A percentile compares a stretch with the other conserved stretches of the same genome.
Conservation (phyloP, 129 eudicot genomes). For the Sambucus nigra region DNA sequence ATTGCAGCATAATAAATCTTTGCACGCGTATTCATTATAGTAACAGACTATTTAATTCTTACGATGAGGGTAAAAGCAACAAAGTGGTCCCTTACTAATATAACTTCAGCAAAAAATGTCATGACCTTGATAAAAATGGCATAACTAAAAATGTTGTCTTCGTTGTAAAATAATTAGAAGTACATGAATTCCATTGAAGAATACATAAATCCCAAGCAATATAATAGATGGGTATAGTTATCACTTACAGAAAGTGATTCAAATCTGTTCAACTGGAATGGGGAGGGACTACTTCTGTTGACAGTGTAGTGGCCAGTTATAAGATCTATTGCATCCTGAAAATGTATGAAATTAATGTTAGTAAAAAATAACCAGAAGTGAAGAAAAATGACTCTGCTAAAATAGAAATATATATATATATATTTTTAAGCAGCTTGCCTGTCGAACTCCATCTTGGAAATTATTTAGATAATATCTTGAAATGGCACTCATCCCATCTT, state of each 20-base stretch:
- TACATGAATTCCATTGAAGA: background rate
- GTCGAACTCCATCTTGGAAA: slow-evolving; percentile 88
- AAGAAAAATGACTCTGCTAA: too few species aligned
- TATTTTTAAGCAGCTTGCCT: slow-evolving; percentile 39
- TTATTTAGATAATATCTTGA: slow-evolving; percentile 89
- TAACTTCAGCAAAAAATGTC: too few species aligned
- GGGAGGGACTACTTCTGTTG: slow-evolving; percentile 55
- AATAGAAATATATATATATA: background rate
- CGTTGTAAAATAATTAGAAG: background rate
- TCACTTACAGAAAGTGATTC: slow-evolving; percentile 65
- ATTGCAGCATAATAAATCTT: too few species aligned
- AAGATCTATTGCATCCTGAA: slow-evolving; percentile 96
- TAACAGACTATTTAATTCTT: too few species aligned
- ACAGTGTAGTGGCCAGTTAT: slow-evolving; percentile 72
- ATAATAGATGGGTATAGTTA: background rate
- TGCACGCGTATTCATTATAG: too few species aligned
- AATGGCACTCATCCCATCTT: slow-evolving; percentile 87
- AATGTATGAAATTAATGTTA: slow-evolving; percentile 6
- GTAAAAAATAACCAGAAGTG: slow-evolving; percentile 3
- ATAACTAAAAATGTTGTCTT: too few species aligned
- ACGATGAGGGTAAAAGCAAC: too few species aligned
- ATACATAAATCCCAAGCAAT: background rate
- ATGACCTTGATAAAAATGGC: too few species aligned
- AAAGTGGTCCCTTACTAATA: too few species aligned
- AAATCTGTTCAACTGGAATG: slow-evolving; percentile 47